Percentiles rank a stretch among this genome's conserved stretches.
phyloP scores from a whole-genome alignment of 306 rosid species.

The Cicer cuneatum region DNA sequence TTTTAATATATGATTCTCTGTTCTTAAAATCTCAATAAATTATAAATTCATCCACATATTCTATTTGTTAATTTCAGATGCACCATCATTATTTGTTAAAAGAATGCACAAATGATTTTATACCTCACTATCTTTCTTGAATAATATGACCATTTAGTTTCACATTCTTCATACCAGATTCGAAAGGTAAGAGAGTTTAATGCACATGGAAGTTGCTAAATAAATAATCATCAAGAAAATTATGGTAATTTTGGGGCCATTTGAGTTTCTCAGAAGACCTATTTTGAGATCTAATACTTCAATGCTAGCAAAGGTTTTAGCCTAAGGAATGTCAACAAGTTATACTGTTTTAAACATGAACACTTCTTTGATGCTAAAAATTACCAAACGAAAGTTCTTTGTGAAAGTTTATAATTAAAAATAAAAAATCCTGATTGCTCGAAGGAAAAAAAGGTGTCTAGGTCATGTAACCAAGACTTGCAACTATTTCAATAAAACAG shows the following conservation, averaged over 20 bases:
- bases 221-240: constrained; percentile 19
- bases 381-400: constrained; percentile 22
- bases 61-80: constrained; percentile 28
- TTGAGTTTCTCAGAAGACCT: constrained; percentile 19
- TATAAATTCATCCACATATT: constrained; percentile 9
- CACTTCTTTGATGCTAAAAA: constrained; percentile 36
- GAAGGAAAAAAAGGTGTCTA: constrained; percentile 3
- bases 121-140: background rate
- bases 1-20: constrained; percentile 12
- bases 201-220: constrained; percentile 8
- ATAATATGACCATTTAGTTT: constrained; percentile 22
- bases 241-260: background rate
- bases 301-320: constrained; percentile 10
- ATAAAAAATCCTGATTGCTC: constrained; percentile 27
- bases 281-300: constrained; percentile 29
- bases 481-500: constrained; percentile 19
- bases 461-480: constrained; percentile 7
- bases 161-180: constrained; percentile 4
- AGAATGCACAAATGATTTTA: background rate
- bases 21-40: constrained; percentile 17
- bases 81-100: background rate
- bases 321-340: constrained; percentile 17
- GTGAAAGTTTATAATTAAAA: background rate
- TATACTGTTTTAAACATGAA: background rate
- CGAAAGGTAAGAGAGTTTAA: constrained; percentile 24